These are phyloP conservation scores for Lactarius sp. DNA, from an alignment of 768 basidiomycete species.

Conservation along the genomic window DNA sequence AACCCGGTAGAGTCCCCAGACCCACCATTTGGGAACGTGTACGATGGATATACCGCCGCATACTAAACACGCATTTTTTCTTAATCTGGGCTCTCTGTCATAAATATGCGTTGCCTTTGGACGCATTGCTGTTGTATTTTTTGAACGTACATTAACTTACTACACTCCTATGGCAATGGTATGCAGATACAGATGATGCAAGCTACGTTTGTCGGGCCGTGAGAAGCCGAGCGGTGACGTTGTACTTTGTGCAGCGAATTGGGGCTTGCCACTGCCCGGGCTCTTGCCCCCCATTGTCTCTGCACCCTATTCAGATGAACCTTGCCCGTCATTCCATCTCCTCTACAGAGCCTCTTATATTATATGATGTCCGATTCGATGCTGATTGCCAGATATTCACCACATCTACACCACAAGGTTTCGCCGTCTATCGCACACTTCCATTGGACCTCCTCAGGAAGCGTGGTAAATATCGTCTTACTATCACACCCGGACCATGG, in stretches of 20 bases:
- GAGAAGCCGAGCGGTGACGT: constrained; percentile 1
- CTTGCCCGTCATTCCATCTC: constrained; percentile 81
- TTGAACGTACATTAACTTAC: constrained; percentile 3
- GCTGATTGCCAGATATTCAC: constrained; percentile 80
- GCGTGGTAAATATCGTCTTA: constrained; percentile 51
- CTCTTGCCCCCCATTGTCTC: constrained; percentile 16
- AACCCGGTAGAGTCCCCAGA: constrained; percentile 12
- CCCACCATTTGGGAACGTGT: constrained; percentile 2
- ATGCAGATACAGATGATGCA: not conserved
- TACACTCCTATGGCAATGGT: not conserved
- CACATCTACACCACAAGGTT: constrained; percentile 70
- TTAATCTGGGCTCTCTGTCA: not conserved
- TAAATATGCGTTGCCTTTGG: constrained; percentile 13
- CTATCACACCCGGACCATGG: constrained; percentile 11
- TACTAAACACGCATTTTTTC: constrained; percentile 9
- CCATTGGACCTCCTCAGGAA: constrained; percentile 76
- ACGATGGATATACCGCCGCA: constrained; percentile 6
- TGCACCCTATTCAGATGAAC: constrained; percentile 55
- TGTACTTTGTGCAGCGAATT: not conserved
- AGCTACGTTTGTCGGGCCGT: constrained; percentile 13
- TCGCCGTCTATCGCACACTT: constrained; percentile 73
- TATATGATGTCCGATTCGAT: constrained; percentile 76
- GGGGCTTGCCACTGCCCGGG: constrained; percentile 8
- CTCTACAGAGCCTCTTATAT: constrained; percentile 65
- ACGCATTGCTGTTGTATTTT: constrained; percentile 12